Base-by-base conservation (phyloP, 2,329 filamentous ascomycete genomes). In the Epichloe baconii region DNA sequence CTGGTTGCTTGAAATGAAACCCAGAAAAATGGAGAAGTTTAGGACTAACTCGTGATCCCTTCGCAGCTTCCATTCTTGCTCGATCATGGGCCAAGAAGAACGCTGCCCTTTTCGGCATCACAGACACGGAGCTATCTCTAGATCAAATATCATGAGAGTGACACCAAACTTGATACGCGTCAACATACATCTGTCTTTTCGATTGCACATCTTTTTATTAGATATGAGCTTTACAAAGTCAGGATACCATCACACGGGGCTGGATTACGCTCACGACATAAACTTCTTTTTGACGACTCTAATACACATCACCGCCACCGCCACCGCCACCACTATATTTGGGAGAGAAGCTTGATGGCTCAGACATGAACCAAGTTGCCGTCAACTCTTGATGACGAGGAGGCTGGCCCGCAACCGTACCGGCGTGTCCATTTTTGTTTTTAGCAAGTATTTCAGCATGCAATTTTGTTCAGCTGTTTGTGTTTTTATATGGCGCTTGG, bases 71-170 rank as follows among this genome's bases (percentile, higher is more conserved):
- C 26, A 89, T 97, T 61, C 77, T 95, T 55, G 86, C 90, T 37
- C 87, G 91, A 61, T 82, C 86, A 63, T 98, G 93, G 93, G 88
- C 89, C 52, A 96, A 95, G 77, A 86, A 85, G 67, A 86, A 86
- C 59, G 79, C 79, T 3, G 61, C 66, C 31, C 63, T 73, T 49
- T 80, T 82, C 54, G 77, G 75, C 54, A 73, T 84, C 54, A 65
- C 65, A 31, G 72, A 79, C 53, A 68, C 69, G 23, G 64, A 74
- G 44, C 59, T 76, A 49, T 69, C 71, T 44, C 67, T 79, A 53
- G 77, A 80, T 54, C 71, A 79, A 56, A 61, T 68, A 52, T 61
- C 54, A 64, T 64, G 60, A 67, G 53, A 55, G 52, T 44, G 48
- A 38, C n/a, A 36, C 54, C 49, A 40, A 49, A 35, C 38, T 47